These are phyloP conservation scores for Cladosporium sp. DNA, from an alignment of 2,329 filamentous ascomycete species.

Conservation along the genomic window DNA sequence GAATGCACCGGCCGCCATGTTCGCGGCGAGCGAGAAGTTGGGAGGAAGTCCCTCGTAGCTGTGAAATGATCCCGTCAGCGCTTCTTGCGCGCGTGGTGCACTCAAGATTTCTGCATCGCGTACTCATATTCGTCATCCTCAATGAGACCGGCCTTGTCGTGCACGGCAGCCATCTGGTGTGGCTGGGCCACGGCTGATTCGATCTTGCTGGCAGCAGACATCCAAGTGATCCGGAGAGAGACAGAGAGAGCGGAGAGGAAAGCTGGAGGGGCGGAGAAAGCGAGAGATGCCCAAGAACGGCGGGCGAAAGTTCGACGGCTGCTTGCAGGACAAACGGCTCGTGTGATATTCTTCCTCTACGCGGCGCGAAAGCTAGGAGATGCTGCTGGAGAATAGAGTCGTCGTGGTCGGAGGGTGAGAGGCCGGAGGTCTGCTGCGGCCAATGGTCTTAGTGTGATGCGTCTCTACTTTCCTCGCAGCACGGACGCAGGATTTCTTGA, in stretches of 20 bases:
- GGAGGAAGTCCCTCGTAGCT: conserved; percentile 91
- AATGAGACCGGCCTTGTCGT: conserved; percentile 27
- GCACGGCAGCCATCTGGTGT: conserved; percentile 25
- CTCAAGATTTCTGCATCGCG: conserved; percentile 9
- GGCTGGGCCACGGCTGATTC: conserved; percentile 18
- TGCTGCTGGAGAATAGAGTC: background rate
- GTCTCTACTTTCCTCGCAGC: background rate
- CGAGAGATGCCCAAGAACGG: background rate
- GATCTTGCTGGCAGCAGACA: conserved; percentile 11
- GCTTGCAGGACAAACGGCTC: no score
- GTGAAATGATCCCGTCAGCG: conserved; percentile 20
- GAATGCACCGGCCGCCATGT: conserved; percentile 95
- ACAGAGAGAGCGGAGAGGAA: background rate
- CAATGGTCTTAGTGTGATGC: background rate
- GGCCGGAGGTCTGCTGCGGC: conserved; percentile 4
- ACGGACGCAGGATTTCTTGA: background rate
- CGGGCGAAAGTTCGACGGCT: background rate
- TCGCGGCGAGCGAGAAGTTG: conserved; percentile 89
- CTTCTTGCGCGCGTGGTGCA: background rate
- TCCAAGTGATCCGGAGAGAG: background rate
- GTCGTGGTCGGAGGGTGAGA: background rate
- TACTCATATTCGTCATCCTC: conserved; percentile 36
- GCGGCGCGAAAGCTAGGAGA: background rate
- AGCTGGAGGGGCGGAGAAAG: background rate
- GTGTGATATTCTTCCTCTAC: no score